Evolutionary conservation across 2,329 filamentous ascomycete genomes (phyloP).

Genomic region (Penicillium sp.): DNA sequence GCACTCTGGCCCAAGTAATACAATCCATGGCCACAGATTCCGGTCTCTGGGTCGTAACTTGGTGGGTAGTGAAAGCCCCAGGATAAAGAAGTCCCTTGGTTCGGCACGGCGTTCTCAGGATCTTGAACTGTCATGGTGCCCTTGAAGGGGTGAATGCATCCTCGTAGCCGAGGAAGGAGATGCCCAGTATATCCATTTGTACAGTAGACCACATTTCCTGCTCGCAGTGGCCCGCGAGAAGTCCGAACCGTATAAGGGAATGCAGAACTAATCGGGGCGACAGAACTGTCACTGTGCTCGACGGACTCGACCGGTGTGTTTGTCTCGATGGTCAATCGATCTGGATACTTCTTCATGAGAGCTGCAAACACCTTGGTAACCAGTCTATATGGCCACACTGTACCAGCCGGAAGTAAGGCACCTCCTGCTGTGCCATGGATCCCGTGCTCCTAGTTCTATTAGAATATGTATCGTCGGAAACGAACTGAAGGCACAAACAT

Average conservation of each 20-base stretch:
- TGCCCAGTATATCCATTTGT: slow-evolving; percentile 44
- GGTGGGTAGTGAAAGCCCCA: slow-evolving; percentile 32
- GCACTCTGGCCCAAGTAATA: slow-evolving; percentile 28
- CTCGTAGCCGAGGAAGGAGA: slow-evolving; percentile 39
- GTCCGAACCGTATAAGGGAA: slow-evolving; percentile 34
- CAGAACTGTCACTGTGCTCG: slow-evolving; percentile 6
- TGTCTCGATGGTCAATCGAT: slow-evolving; percentile 30
- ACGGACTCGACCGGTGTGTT: slow-evolving; percentile 28
- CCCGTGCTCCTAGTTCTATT: slow-evolving; percentile 15
- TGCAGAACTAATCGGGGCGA: slow-evolving; percentile 1
- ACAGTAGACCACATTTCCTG: slow-evolving; percentile 39
- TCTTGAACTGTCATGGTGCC: slow-evolving; percentile 45
- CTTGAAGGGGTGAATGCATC: slow-evolving; percentile 38
- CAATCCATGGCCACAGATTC: slow-evolving; percentile 17
- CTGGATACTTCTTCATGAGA: slow-evolving; percentile 22
- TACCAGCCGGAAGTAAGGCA: slow-evolving; percentile 29
- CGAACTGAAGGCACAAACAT: slow-evolving; percentile 3
- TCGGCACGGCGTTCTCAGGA: slow-evolving; percentile 18
- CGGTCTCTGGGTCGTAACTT: slow-evolving; percentile 17
- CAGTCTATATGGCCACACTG: slow-evolving; percentile 37
- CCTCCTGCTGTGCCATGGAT: slow-evolving; percentile 23
- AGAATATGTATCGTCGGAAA: not conserved
- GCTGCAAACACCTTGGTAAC: slow-evolving; percentile 27
- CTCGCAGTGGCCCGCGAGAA: slow-evolving; percentile 34
- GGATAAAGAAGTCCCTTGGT: slow-evolving; percentile 20